A percentile compares a stretch with the other conserved stretches of the same genome.
Evolutionary conservation across 352 stramenopile species (phyloP).

Genomic region (Phytophthora sansomeana): DNA sequence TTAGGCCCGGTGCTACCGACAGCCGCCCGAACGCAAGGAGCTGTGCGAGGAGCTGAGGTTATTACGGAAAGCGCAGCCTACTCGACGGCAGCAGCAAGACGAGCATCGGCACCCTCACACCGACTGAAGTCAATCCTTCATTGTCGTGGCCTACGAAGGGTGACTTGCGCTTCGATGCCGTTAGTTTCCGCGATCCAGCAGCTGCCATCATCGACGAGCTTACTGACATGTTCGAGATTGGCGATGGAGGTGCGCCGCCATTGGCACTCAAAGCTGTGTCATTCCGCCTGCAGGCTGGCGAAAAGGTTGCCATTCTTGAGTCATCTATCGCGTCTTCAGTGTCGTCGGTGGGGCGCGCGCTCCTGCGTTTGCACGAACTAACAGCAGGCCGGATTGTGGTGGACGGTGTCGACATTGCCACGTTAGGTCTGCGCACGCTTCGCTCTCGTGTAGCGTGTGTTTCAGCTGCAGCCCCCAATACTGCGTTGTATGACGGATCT

Average conservation of each 20-base stretch:
- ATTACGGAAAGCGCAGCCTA: slow-evolving; percentile 35
- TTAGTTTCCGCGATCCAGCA: slow-evolving; percentile 90
- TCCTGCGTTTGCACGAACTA: slow-evolving; percentile 95
- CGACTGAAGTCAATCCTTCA: slow-evolving; percentile 47
- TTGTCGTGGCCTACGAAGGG: slow-evolving; percentile 89
- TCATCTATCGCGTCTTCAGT: slow-evolving; percentile 84
- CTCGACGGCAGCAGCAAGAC: slow-evolving; percentile 29
- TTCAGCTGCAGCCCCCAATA: slow-evolving; percentile 93
- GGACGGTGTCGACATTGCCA: slow-evolving; percentile 91
- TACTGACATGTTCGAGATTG: slow-evolving; percentile 41
- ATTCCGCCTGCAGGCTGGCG: slow-evolving; percentile 81
- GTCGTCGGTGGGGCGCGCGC: slow-evolving; percentile 87
- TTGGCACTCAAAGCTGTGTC: slow-evolving; percentile 60
- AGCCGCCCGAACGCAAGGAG: slow-evolving; percentile 33
- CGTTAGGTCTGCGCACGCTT: slow-evolving; percentile 87
- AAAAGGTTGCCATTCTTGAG: slow-evolving; percentile 94
- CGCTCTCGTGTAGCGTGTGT: slow-evolving; percentile 94
- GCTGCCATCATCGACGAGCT: slow-evolving; percentile 35
- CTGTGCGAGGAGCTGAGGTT: slow-evolving; percentile 33
- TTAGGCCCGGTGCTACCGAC: slow-evolving; percentile 39
- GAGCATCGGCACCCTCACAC: slow-evolving; percentile 25
- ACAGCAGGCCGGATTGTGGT: slow-evolving; percentile 90
- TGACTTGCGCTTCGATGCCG: slow-evolving; percentile 89
- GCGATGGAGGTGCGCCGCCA: slow-evolving; percentile 59
- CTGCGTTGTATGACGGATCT: slow-evolving; percentile 90